phyloP scores from a whole-genome alignment of 345 rosid genomes.

The Arabis alpina region DNA sequence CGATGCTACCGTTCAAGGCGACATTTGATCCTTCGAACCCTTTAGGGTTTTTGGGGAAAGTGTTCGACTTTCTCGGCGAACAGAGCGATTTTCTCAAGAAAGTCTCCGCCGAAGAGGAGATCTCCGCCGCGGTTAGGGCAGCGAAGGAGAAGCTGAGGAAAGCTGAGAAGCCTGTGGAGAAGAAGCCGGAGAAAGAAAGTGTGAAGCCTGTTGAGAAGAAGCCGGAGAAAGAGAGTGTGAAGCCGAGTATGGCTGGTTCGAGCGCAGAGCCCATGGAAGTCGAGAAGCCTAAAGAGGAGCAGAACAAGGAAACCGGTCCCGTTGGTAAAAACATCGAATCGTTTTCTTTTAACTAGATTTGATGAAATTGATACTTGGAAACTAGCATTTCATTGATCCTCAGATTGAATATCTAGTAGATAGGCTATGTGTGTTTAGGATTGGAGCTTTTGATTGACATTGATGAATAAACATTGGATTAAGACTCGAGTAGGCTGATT shows the following conservation, averaged over 20 bases:
- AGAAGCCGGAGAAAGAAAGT: conserved; percentile 35
- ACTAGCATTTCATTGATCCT: no score
- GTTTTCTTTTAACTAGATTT: no score
- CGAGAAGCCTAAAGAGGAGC: conserved; percentile 50
- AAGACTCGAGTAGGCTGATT: not conserved
- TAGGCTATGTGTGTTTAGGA: not conserved
- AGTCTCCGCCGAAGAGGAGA: conserved; percentile 69
- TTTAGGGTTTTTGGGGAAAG: conserved; percentile 62
- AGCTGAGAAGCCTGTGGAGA: conserved; percentile 41
- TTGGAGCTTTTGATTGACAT: conserved; percentile 20
- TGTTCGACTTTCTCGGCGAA: conserved; percentile 67
- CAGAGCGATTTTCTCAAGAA: conserved; percentile 70
- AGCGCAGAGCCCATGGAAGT: conserved; percentile 35
- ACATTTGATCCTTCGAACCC: conserved; percentile 70
- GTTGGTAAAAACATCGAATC: conserved; percentile 40
- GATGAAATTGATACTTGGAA: not conserved
- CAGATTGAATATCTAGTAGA: no score
- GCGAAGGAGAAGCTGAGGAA: conserved; percentile 60
- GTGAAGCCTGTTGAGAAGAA: conserved; percentile 41
- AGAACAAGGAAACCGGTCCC: conserved; percentile 44
- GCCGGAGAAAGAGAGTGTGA: conserved; percentile 31
- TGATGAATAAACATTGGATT: not conserved
- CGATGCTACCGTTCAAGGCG: conserved; percentile 52
- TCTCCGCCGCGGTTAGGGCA: conserved; percentile 55
- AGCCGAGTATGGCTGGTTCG: conserved; percentile 38